phyloP scores from a whole-genome alignment of 495 filamentous ascomycete genomes.

The Sordaria brevicollis region DNA sequence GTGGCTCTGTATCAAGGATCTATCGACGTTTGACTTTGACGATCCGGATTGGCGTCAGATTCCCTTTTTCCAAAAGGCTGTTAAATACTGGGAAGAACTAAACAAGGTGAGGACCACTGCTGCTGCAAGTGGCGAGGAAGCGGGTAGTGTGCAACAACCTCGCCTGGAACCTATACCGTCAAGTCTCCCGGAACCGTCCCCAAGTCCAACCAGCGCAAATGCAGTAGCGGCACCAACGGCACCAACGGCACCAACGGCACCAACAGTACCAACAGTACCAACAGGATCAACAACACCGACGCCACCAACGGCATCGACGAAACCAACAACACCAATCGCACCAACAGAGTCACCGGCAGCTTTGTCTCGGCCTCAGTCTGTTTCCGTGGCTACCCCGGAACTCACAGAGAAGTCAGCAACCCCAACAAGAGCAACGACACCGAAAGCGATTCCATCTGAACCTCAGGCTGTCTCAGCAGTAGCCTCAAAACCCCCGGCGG shows the following conservation, averaged over 20 bases:
- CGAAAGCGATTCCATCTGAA: background rate
- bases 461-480: background rate
- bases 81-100: constrained; percentile 6
- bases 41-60: constrained; percentile 7
- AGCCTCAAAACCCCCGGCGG: background rate
- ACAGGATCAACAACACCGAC: background rate
- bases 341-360: background rate
- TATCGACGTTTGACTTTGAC: constrained; percentile 16
- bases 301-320: background rate
- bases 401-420: background rate
- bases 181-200: background rate
- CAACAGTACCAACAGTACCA: background rate
- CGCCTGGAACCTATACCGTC: background rate
- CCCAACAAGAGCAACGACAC: background rate
- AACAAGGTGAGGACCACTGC: background rate
- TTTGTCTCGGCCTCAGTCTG: background rate
- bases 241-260: background rate
- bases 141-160: background rate
- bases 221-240: background rate
- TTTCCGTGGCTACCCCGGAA: background rate
- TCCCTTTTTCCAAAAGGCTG: constrained; percentile 6
- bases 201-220: background rate
- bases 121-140: background rate
- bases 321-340: background rate
- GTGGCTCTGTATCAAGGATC: constrained; percentile 15